Conservation (phyloP, 495 filamentous ascomycete species). For the Hyphodiscus hymeniophilus region DNA sequence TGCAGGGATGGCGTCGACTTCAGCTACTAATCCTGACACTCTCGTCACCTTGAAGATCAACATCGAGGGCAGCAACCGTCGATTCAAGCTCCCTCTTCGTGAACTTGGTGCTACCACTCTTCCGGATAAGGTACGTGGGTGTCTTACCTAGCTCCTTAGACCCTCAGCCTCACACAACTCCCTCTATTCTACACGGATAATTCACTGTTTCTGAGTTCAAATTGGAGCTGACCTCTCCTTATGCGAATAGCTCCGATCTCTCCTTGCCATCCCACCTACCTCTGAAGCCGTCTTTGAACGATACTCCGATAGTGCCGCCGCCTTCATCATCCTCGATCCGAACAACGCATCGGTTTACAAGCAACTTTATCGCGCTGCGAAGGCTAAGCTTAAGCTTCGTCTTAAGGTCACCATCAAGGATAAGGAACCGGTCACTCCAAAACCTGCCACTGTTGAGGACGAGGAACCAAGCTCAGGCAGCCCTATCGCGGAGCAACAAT, state of each 20-base stretch:
- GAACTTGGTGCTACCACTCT: conserved; percentile 73
- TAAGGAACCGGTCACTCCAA: conserved; percentile 25
- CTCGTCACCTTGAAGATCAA: conserved; percentile 80
- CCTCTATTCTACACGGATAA: neutral
- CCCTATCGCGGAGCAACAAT: conserved; percentile 4
- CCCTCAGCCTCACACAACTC: conserved; percentile 11
- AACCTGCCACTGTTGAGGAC: conserved; percentile 36
- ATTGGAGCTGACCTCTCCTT: neutral
- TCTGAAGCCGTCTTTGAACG: conserved; percentile 76
- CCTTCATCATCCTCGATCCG: conserved; percentile 71
- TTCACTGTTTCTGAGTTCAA: neutral
- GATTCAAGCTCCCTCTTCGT: conserved; percentile 82
- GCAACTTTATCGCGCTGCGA: conserved; percentile 92
- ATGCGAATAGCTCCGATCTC: conserved; percentile 58
- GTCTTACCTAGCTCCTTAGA: conserved; percentile 8
- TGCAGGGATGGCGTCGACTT: conserved; percentile 20
- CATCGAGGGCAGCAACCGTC: conserved; percentile 60
- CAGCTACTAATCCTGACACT: conserved; percentile 50
- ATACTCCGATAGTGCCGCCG: conserved; percentile 86
- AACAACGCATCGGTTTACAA: conserved; percentile 82
- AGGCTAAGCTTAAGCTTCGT: conserved; percentile 96
- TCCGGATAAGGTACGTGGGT: conserved; percentile 71
- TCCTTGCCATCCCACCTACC: conserved; percentile 62
- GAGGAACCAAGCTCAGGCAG: conserved; percentile 23
- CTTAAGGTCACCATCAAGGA: conserved; percentile 56